phyloP scores from a whole-genome alignment of 2,329 filamentous ascomycete species.

The Cadophora gregata region DNA sequence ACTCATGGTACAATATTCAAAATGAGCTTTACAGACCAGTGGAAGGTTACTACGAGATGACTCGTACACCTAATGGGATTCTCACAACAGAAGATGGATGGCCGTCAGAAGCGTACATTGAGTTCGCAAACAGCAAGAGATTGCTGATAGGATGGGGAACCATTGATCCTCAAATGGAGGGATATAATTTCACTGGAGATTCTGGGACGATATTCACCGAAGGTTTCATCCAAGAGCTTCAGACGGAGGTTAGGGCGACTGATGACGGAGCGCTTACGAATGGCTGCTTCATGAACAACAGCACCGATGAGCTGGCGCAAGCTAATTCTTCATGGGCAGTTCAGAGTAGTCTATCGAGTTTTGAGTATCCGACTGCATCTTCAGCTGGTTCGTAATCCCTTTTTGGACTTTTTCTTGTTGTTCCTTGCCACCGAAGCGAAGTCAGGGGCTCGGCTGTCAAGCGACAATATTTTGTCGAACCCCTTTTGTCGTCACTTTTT shows the following conservation, averaged over 20 bases:
- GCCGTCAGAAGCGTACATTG: constrained; percentile 65
- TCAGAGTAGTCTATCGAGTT: constrained; percentile 41
- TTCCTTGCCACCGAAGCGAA: not conserved
- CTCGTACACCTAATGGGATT: constrained; percentile 38
- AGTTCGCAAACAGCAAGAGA: constrained; percentile 58
- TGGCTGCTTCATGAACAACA: constrained; percentile 60
- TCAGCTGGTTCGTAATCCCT: constrained; percentile 30
- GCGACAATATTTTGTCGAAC: not conserved
- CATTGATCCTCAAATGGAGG: constrained; percentile 61
- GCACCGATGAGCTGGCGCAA: constrained; percentile 48
- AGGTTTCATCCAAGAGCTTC: constrained; percentile 50
- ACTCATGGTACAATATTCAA: constrained; percentile 59
- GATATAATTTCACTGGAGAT: constrained; percentile 61
- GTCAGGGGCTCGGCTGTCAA: constrained; percentile 3
- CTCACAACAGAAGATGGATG: constrained; percentile 63
- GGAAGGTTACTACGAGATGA: constrained; percentile 56
- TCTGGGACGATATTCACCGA: constrained; percentile 56
- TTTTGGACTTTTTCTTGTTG: not conserved
- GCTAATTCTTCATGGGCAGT: constrained; percentile 61
- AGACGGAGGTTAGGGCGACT: constrained; percentile 44
- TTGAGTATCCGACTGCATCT: constrained; percentile 39
- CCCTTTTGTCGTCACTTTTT: not conserved
- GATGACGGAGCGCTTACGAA: constrained; percentile 50
- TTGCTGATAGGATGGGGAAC: constrained; percentile 61
- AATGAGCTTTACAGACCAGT: constrained; percentile 52